phyloP scores from a whole-genome alignment of 805 yeast genomes.

The Saturnispora diversa region DNA sequence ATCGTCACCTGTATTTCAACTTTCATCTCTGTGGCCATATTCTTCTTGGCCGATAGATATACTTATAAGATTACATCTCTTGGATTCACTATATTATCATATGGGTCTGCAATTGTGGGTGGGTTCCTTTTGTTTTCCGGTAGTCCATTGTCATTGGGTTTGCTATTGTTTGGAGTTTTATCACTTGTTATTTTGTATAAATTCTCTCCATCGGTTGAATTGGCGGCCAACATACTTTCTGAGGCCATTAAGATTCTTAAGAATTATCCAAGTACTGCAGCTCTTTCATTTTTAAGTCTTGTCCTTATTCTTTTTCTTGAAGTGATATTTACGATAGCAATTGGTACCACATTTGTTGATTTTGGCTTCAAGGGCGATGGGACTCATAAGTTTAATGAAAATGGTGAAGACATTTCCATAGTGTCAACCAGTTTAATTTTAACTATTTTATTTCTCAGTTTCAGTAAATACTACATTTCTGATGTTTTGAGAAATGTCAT shows the following conservation, averaged over 20 bases:
- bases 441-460: constrained; percentile 39
- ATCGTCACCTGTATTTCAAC: constrained; percentile 56
- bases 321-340: constrained; percentile 7
- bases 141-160: background rate
- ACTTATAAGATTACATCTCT: constrained; percentile 61
- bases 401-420: constrained; percentile 18
- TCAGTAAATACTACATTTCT: constrained; percentile 76
- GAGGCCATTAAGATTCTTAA: constrained; percentile 69
- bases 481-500: constrained; percentile 77
- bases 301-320: constrained; percentile 7
- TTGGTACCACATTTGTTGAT: constrained; percentile 12
- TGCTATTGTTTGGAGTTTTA: constrained; percentile 36
- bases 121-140: constrained; percentile 29
- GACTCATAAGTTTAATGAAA: constrained; percentile 8
- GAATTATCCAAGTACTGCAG: constrained; percentile 56
- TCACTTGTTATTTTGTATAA: constrained; percentile 43
- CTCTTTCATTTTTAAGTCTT: constrained; percentile 34
- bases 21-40: constrained; percentile 47
- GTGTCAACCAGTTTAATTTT: constrained; percentile 49
- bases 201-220: constrained; percentile 20
- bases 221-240: constrained; percentile 22
- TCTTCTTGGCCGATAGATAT: constrained; percentile 52
- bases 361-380: constrained; percentile 17
- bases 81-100: constrained; percentile 58
- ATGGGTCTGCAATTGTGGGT: constrained; percentile 40